A percentile compares a stretch with the other conserved stretches of the same genome.
Conservation (phyloP, 2,329 filamentous ascomycete genomes). For the Phyllosticta citribraziliensis region DNA sequence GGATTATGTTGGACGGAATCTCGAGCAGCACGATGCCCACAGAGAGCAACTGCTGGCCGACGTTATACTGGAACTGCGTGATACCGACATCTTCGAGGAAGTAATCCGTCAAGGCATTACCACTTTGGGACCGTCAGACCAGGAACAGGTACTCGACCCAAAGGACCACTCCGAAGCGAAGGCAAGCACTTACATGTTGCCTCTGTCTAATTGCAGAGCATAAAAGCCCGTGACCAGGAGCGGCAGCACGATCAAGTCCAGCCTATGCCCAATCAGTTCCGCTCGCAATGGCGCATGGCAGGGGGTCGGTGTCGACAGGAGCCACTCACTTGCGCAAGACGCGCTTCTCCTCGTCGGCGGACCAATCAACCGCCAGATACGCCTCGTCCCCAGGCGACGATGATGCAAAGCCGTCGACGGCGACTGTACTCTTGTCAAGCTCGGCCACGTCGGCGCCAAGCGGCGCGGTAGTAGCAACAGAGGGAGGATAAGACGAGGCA, state of each 20-base stretch:
- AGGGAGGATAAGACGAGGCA: neutral
- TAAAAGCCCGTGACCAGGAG: conserved; percentile 20
- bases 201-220: conserved; percentile 25
- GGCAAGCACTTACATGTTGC: conserved; percentile 12
- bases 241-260: conserved; percentile 17
- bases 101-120: conserved; percentile 43
- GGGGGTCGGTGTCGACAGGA: neutral
- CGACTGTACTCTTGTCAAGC: neutral
- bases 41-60: conserved; percentile 43
- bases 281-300: neutral
- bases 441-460: neutral
- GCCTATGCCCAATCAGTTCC: neutral
- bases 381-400: neutral
- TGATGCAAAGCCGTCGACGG: neutral
- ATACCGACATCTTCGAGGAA: conserved; percentile 42
- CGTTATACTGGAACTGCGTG: conserved; percentile 45
- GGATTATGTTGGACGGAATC: conserved; percentile 45
- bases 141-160: neutral
- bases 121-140: conserved; percentile 27
- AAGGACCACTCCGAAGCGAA: neutral
- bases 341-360: conserved; percentile 9
- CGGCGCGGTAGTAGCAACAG: neutral
- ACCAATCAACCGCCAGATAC: conserved; percentile 8
- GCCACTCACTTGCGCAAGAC: conserved; percentile 10
- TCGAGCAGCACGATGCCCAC: conserved; percentile 40